phyloP scores from a whole-genome alignment of 352 stramenopile species.

The Globisporangium ultimum region DNA sequence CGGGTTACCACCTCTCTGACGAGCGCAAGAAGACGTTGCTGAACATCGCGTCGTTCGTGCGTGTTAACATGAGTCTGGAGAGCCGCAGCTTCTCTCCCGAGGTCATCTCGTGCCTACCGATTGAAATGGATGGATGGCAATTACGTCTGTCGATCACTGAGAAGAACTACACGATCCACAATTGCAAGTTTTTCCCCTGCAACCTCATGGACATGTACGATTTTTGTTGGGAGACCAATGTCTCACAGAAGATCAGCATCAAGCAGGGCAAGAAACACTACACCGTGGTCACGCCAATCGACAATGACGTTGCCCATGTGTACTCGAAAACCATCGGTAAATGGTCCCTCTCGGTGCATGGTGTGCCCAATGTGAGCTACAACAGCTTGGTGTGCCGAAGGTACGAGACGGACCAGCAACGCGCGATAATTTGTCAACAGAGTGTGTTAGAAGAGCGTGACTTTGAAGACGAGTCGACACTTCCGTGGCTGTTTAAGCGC shows the following conservation, averaged over 20 bases:
- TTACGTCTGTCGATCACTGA: conserved; percentile 81
- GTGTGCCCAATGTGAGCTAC: conserved; percentile 83
- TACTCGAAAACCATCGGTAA: conserved; percentile 84
- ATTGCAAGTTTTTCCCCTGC: conserved; percentile 85
- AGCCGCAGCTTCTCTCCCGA: conserved; percentile 80
- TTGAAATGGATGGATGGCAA: conserved; percentile 87
- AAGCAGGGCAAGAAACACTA: conserved; percentile 82
- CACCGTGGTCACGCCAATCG: conserved; percentile 72
- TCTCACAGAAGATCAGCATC: conserved; percentile 71
- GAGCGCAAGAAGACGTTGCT: conserved; percentile 61
- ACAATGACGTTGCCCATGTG: conserved; percentile 72
- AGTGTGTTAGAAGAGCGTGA: conserved; percentile 82
- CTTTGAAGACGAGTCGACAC: conserved; percentile 73
- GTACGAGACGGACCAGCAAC: conserved; percentile 44
- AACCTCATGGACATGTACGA: conserved; percentile 74
- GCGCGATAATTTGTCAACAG: conserved; percentile 81
- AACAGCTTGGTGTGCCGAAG: conserved; percentile 77
- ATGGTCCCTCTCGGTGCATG: conserved; percentile 81
- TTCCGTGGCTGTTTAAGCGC: conserved; percentile 86
- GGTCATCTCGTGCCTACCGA: conserved; percentile 83
- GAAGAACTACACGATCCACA: conserved; percentile 89
- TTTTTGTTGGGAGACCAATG: conserved; percentile 87
- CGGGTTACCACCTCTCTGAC: conserved; percentile 58
- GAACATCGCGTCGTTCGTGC: conserved; percentile 72
- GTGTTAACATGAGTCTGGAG: conserved; percentile 79